Conservation (phyloP, 106 monocot species). For the Ottelia alismoides region DNA sequence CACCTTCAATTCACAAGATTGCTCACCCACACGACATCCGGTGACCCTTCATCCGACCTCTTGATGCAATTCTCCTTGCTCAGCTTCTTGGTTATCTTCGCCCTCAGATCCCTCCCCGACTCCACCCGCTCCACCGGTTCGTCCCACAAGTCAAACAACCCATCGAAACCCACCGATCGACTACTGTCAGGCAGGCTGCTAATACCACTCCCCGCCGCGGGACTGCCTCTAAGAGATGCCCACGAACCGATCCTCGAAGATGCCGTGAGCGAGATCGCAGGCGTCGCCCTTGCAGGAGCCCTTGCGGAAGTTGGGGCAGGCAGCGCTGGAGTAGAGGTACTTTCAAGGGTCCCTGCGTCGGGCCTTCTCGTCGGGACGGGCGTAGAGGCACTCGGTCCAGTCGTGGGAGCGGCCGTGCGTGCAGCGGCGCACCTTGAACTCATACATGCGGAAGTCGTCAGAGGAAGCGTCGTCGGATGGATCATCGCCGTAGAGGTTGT, state of each 20-base stretch:
- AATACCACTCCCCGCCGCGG: conserved; percentile 12
- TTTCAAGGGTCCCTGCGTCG: conserved; percentile 15
- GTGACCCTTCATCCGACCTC: conserved; percentile 4
- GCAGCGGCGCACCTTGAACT: conserved; percentile 22
- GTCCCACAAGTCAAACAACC: conserved; percentile 8
- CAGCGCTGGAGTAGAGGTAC: conserved; percentile 19
- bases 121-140: conserved; percentile 53
- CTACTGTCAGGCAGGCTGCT: conserved; percentile 22
- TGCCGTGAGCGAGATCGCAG: conserved; percentile 17
- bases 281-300: conserved; percentile 22
- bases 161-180: conserved; percentile 22
- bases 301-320: conserved; percentile 22
- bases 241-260: conserved; percentile 38
- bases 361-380: conserved; percentile 21
- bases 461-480: conserved; percentile 1
- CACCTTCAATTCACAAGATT: conserved; percentile 56
- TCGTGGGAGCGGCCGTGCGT: conserved; percentile 17
- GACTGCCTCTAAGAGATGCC: conserved; percentile 17
- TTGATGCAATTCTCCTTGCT: conserved; percentile 50
- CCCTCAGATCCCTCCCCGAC: conserved; percentile 63
- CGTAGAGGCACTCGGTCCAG: conserved; percentile 26
- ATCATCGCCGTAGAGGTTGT: neutral
- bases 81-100: conserved; percentile 55
- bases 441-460: conserved; percentile 25
- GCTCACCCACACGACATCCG: conserved; percentile 71